phyloP scores from a whole-genome alignment of 345 rosid species.

The Pugionium dolabratum region DNA sequence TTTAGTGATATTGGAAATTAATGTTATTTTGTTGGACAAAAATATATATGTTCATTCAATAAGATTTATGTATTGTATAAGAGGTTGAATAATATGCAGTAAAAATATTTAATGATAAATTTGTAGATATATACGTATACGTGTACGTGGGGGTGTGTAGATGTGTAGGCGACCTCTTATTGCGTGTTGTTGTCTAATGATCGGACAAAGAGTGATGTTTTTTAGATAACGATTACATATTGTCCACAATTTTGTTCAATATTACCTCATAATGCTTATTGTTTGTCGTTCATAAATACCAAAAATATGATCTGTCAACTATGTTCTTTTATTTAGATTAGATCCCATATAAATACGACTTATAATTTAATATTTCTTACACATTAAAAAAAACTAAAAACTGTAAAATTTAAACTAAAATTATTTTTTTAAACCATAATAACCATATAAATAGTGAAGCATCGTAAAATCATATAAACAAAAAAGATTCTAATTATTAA shows the following conservation, averaged over 20 bases:
- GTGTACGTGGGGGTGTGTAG: constrained; percentile 23
- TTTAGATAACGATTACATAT: constrained; percentile 39
- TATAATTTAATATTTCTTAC: too few species aligned
- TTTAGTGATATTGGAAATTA: too few species aligned
- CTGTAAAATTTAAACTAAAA: too few species aligned
- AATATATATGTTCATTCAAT: too few species aligned
- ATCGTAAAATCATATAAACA: neutral
- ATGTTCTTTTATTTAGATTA: neutral
- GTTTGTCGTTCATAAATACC: constrained; percentile 26
- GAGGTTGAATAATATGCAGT: neutral
- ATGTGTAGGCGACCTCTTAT: constrained; percentile 37
- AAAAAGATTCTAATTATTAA: neutral
- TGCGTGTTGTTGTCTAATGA: constrained; percentile 44
- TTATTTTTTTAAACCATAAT: too few species aligned
- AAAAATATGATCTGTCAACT: constrained; percentile 8
- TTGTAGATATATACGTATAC: constrained; percentile 9
- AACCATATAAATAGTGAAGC: neutral
- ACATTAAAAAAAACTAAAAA: too few species aligned
- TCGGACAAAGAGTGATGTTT: constrained; percentile 41
- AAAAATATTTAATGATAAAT: neutral
- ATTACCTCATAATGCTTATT: constrained; percentile 34
- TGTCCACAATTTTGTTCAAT: constrained; percentile 35
- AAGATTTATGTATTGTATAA: neutral
- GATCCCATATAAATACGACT: too few species aligned
- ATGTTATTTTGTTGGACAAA: too few species aligned